phyloP scores from a whole-genome alignment of 129 eudicot genomes.

The Artemisia tridentata region DNA sequence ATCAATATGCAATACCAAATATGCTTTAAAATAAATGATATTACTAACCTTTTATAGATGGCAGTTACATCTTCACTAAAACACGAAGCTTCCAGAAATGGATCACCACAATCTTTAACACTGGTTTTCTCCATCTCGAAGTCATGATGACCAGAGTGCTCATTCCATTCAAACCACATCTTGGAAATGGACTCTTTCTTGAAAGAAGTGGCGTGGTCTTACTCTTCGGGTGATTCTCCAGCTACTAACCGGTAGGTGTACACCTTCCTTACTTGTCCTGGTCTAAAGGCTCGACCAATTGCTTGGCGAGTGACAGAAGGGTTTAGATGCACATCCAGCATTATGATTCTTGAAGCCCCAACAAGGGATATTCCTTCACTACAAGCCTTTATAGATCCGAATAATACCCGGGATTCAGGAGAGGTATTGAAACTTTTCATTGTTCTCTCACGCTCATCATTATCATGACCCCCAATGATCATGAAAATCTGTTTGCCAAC shows the following conservation, averaged over 20 bases:
- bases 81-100: conserved; percentile 57
- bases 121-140: conserved; percentile 53
- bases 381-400: conserved; percentile 54
- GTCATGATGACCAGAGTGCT: conserved; percentile 44
- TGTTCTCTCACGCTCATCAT: conserved; percentile 37
- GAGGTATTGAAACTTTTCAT: conserved; percentile 49
- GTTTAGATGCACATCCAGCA: conserved; percentile 45
- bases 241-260: conserved; percentile 44
- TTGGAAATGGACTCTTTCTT: conserved; percentile 75
- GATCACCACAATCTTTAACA: conserved; percentile 60
- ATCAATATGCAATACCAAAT: background rate
- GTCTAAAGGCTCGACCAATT: conserved; percentile 53
- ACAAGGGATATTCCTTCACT: conserved; percentile 60
- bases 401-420: conserved; percentile 40
- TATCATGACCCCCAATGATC: conserved; percentile 44
- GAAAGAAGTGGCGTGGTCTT: conserved; percentile 59
- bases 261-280: conserved; percentile 42
- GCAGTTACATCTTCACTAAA: conserved; percentile 56
- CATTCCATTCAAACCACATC: conserved; percentile 94
- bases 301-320: conserved; percentile 58
- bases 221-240: conserved; percentile 46
- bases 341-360: conserved; percentile 50
- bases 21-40: background rate
- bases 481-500: conserved; percentile 49
- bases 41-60: conserved; percentile 57